Percentiles rank a stretch among this genome's conserved stretches.
These are phyloP conservation scores for Hygrocybe punicea DNA, from an alignment of 768 basidiomycete species.

Conservation along the genomic window DNA sequence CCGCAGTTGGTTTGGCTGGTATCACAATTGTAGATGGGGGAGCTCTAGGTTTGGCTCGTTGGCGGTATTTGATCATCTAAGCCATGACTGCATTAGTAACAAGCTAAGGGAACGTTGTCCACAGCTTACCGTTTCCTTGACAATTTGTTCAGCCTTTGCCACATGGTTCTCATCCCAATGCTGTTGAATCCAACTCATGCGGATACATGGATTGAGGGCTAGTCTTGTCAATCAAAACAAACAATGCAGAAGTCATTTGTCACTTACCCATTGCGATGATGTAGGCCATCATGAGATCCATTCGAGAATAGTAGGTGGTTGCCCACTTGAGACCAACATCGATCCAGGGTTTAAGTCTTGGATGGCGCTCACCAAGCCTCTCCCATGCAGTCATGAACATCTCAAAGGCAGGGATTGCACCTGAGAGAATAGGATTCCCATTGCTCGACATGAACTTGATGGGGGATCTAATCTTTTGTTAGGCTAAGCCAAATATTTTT, in stretches of 20 bases:
- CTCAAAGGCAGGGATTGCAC: slow-evolving; percentile 19
- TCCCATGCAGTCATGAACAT: slow-evolving; percentile 16
- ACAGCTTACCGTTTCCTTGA: slow-evolving; percentile 12
- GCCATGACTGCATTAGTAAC: neutral
- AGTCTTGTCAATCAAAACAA: neutral
- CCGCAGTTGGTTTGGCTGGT: neutral
- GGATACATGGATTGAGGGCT: slow-evolving; percentile 19
- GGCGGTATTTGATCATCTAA: slow-evolving; percentile 12
- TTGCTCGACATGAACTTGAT: slow-evolving; percentile 16
- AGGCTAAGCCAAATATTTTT: neutral
- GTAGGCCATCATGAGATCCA: slow-evolving; percentile 12
- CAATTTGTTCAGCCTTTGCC: slow-evolving; percentile 7
- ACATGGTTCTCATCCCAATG: slow-evolving; percentile 15
- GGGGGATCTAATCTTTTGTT: neutral
- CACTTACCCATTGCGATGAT: slow-evolving; percentile 11
- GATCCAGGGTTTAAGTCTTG: slow-evolving; percentile 2
- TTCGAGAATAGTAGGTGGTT: slow-evolving; percentile 9
- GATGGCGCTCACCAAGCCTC: neutral
- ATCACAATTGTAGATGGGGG: neutral
- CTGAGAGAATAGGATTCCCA: slow-evolving; percentile 16
- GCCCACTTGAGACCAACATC: slow-evolving; percentile 5
- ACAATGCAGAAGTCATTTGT: neutral
- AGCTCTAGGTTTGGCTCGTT: neutral
- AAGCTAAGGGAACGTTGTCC: neutral
- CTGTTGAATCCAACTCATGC: slow-evolving; percentile 13